A percentile compares a stretch with the other conserved stretches of the same genome.
phyloP scores from a whole-genome alignment of 2,329 filamentous ascomycete genomes.

The Hypoxylon sp. region DNA sequence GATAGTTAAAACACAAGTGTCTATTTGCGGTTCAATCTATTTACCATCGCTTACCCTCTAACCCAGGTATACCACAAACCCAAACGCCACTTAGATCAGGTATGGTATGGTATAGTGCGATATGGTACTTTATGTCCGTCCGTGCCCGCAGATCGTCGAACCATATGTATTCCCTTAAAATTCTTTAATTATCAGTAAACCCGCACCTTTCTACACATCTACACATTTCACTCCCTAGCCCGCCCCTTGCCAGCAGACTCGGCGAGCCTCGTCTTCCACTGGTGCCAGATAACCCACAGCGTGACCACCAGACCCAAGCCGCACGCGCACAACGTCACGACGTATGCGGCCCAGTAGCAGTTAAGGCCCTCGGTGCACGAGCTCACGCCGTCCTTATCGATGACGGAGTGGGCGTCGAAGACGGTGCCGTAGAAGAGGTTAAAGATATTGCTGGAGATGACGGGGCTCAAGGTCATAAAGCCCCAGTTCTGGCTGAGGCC shows the following conservation, averaged over 20 bases:
- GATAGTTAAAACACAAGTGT: constrained; percentile 8
- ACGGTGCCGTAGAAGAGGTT: constrained; percentile 91
- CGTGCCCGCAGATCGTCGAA: constrained; percentile 1
- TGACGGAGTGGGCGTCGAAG: constrained; percentile 83
- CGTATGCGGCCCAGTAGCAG: constrained; percentile 88
- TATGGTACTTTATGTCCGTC: constrained; percentile 13
- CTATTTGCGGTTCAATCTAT: constrained; percentile 32
- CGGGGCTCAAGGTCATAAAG: constrained; percentile 90
- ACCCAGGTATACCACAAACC: background rate
- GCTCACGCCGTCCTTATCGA: constrained; percentile 77
- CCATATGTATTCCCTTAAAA: constrained; percentile 5
- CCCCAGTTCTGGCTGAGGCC: constrained; percentile 97
- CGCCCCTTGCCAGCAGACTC: constrained; percentile 43
- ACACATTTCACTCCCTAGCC: constrained; percentile 43
- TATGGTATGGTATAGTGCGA: constrained; percentile 1
- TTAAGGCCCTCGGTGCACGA: constrained; percentile 82
- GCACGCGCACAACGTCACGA: constrained; percentile 81
- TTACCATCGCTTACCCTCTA: background rate
- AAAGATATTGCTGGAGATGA: constrained; percentile 90
- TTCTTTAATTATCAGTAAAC: background rate
- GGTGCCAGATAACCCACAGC: constrained; percentile 77
- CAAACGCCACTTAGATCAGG: constrained; percentile 14
- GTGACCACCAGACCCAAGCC: constrained; percentile 77
- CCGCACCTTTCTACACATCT: constrained; percentile 1
- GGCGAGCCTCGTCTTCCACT: constrained; percentile 60